phyloP scores from a whole-genome alignment of 805 yeast species.

The Pichia rugopelliculosa region DNA sequence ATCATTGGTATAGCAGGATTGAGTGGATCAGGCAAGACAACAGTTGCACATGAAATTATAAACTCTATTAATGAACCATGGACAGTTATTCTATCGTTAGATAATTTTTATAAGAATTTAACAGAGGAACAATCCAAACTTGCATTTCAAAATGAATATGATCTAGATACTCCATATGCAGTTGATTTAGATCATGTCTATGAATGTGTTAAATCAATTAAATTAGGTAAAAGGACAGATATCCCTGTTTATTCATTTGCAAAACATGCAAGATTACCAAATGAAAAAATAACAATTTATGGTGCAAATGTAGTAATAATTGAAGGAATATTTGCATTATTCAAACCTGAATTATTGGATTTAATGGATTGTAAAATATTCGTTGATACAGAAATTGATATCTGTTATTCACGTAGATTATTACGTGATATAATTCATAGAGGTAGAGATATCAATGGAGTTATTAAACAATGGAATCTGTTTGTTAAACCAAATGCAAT shows the following conservation, averaged over 20 bases:
- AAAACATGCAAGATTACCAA: conserved; percentile 48
- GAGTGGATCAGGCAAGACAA: conserved; percentile 90
- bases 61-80: conserved; percentile 80
- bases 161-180: conserved; percentile 84
- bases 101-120: conserved; percentile 82
- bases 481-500: conserved; percentile 93
- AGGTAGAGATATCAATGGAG: conserved; percentile 78
- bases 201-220: conserved; percentile 55
- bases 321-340: conserved; percentile 85
- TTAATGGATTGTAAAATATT: conserved; percentile 81
- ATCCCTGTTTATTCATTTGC: conserved; percentile 68
- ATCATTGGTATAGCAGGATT: conserved; percentile 83
- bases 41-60: conserved; percentile 78
- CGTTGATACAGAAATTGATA: conserved; percentile 91
- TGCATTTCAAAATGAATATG: conserved; percentile 68
- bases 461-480: conserved; percentile 80
- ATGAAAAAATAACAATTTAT: conserved; percentile 64
- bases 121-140: conserved; percentile 46
- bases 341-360: conserved; percentile 58
- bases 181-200: conserved; percentile 69
- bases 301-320: conserved; percentile 91
- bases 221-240: conserved; percentile 58
- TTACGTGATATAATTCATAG: conserved; percentile 80
- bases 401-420: conserved; percentile 83
- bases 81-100: conserved; percentile 85